These are phyloP conservation scores for Paspalum vaginatum DNA, from an alignment of 176 grass and related monocot genomes.

Conservation along the genomic window DNA sequence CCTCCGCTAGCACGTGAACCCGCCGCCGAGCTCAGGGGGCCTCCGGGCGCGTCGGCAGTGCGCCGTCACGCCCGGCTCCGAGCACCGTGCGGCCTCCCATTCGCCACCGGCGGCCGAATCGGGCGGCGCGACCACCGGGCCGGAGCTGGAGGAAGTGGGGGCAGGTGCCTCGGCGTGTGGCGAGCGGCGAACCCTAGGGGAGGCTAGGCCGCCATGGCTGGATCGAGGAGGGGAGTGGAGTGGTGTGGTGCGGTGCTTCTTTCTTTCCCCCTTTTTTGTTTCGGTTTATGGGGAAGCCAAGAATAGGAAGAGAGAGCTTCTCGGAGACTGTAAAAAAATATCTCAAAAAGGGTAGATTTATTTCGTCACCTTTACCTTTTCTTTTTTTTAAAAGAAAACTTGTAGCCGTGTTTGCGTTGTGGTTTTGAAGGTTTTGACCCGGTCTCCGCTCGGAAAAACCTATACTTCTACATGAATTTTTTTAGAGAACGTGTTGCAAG, in stretches of 20 bases:
- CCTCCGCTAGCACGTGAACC: not conserved
- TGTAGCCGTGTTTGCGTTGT: not conserved
- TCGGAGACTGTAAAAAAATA: slow-evolving; percentile 32
- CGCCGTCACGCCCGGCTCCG: slow-evolving; percentile 11
- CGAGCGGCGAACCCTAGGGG: slow-evolving; percentile 41
- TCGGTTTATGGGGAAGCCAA: slow-evolving; percentile 27
- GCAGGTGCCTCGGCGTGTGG: not conserved
- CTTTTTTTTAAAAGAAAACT: not conserved
- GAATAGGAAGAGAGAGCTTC: slow-evolving; percentile 1
- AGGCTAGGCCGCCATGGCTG: slow-evolving; percentile 49
- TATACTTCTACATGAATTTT: not conserved
- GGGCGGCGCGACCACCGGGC: slow-evolving; percentile 6
- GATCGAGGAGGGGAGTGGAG: slow-evolving; percentile 50
- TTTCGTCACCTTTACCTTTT: slow-evolving; percentile 4
- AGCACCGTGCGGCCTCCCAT: slow-evolving; percentile 19
- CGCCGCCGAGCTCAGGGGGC: slow-evolving; percentile 7
- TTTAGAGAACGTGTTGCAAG: not conserved
- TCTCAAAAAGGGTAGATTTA: not conserved
- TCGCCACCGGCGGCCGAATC: slow-evolving; percentile 34
- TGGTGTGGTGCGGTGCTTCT: slow-evolving; percentile 13
- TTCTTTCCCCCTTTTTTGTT: not conserved
- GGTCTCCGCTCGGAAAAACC: not conserved
- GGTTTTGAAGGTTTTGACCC: not conserved
- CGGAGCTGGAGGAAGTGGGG: not conserved
- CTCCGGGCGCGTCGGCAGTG: slow-evolving; percentile 10